Evolutionary conservation across 169 alveolate genomes (phyloP), one percentile per base, ranked within the genome.

Genomic region (Eimeria falciformis): DNA sequence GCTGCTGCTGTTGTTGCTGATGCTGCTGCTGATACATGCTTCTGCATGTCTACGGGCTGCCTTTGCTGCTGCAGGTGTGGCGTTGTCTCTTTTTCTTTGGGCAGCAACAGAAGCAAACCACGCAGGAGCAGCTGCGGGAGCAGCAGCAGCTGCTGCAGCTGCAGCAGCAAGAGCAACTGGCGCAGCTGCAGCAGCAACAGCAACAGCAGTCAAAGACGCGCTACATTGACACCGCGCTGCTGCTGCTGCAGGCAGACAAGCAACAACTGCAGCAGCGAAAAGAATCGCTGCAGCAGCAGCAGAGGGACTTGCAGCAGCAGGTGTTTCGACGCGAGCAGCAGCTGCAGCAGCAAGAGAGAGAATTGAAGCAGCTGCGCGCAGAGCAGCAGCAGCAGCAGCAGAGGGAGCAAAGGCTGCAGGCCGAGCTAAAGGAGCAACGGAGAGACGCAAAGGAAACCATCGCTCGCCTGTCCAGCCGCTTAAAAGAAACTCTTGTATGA

Each of bases 221-320:
- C 66, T 75, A 75, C 85, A 43, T 75, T 25, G 85, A 75, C 65
- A 43, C 62, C 0, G 85, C 85, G 0, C 66, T 75, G 85, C 85
- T 75, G 46, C 85, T 75, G 85, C 66, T 75, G 62, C 85, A 75
- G 65, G 62, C 85, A 17, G 85, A 75, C 85, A 75, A 75, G 66
- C 85, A 75, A 65, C 66, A 75, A 25, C 62, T 75, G 85, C 85
- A 75, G 65, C 85, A 75, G 85, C 58, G 85, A 47, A 65, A 75
- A 65, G 66, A 75, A 43, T 75, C 65, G 66, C 62, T 75, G 33
- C 85, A 75, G 66, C 85, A 75, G 85, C 85, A 75, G 65, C 85
- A 75, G 43, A 7, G 66, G 40, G 43, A 11, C 55, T 65, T 75
- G 5, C 85, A 75, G 66, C 85, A 75, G 85, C 65, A 40, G 62